A percentile compares a stretch with the other conserved stretches of the same genome.
These are phyloP conservation scores for Saturnispora hagleri DNA, from an alignment of 805 yeast species.

Conservation along the genomic window DNA sequence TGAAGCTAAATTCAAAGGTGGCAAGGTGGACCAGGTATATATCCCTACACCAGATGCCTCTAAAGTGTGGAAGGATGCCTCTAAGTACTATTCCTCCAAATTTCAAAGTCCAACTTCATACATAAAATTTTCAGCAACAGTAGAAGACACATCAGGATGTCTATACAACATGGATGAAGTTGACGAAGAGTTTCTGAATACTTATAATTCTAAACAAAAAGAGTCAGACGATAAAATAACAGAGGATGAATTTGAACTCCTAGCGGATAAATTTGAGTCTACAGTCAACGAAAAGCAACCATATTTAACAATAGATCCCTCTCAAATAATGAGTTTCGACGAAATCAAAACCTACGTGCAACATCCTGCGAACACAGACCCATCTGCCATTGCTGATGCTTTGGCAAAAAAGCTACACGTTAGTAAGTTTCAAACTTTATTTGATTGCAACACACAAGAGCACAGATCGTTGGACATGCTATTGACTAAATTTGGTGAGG, in stretches of 20 bases:
- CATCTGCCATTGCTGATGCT: constrained; percentile 47
- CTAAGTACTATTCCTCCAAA: constrained; percentile 55
- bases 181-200: constrained; percentile 60
- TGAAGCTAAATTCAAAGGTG: constrained; percentile 51
- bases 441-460: constrained; percentile 39
- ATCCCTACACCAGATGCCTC: constrained; percentile 98
- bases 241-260: constrained; percentile 79
- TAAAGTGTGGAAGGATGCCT: constrained; percentile 67
- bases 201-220: constrained; percentile 28
- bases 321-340: constrained; percentile 57
- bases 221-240: constrained; percentile 34
- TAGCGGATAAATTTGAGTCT: constrained; percentile 66
- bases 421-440: constrained; percentile 49
- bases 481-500: constrained; percentile 51
- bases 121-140: constrained; percentile 85
- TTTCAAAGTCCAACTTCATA: constrained; percentile 71
- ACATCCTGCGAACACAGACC: constrained; percentile 37
- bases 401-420: constrained; percentile 48
- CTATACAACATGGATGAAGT: constrained; percentile 84
- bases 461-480: constrained; percentile 40
- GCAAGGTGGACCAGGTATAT: constrained; percentile 48
- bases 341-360: constrained; percentile 52
- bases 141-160: constrained; percentile 88
- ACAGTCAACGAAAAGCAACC: constrained; percentile 79
- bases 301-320: constrained; percentile 67